Base-by-base conservation (phyloP, 306 rosid genomes). In the Clitoria ternatea region DNA sequence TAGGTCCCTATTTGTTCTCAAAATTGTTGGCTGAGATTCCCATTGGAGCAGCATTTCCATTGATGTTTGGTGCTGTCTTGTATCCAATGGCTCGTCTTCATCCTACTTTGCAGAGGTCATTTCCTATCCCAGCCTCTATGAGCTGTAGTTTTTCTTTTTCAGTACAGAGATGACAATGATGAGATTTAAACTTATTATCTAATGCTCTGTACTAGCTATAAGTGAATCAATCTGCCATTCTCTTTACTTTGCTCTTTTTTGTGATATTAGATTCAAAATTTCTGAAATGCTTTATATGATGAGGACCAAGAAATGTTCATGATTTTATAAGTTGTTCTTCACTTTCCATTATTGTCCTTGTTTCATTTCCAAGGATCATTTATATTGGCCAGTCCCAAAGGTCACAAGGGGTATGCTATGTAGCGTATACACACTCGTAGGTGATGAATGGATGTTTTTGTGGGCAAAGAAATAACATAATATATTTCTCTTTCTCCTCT, bases 21-120 rank as follows among this genome's bases (percentile, higher is more conserved):
- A 94, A 90, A 79, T 70, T 94, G 80, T 83, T 94, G 90, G 96
- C 96, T 29, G 97, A 94, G 88, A 66, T 83, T 78, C 97, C 98
- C n/a, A 77, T 94, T 11, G 96, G 96, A 72, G 90, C 97, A 36
- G 92, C 93, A 57, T 94, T 94, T 81, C 97, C 98, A 35, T 84
- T 94, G 24, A 81, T 91, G 82, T 94, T 94, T 84, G 92, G 98
- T 61, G 53, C 92, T 69, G 78, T 93, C 59, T 84, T 93, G 81
- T 93, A 93, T 73, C 97, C 98, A 37, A 90, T 93, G 98, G 96
- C 98, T 43, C 96, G 85, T 27, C 98, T 93, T 78, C 96, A 93
- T 86, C 97, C 98, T 48, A 70, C 92, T 59, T 50, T 83, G 64
- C 77, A 74, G 53, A 90, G 98, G 98, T 93, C 62, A 24, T 70